Base-by-base conservation (phyloP, 176 grass and related monocot genomes). In the Carex littledalei region DNA sequence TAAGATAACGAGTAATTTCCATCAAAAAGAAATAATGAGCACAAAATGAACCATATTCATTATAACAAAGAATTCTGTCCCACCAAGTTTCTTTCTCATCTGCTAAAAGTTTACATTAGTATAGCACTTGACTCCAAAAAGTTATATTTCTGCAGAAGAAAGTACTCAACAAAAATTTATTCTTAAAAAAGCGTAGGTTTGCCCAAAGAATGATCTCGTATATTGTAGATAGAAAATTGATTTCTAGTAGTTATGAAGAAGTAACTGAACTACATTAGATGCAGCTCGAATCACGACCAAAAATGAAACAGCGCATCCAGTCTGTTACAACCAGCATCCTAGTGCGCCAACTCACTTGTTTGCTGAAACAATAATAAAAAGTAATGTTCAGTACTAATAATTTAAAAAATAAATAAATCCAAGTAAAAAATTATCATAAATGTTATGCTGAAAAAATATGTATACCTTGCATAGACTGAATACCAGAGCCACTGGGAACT, bases 401-500 rank as follows among this genome's bases (percentile, higher is more conserved):
- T 61, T 88, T 35, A 86, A 22, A 82, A 31, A 57, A 61, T 6
- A 3, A n/a, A 57, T 31, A 77, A 66, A 56, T 65, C 47, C 47
- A 60, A 41, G n/a, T 65, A 65, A 18, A 4, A 86, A 73, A 63
- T 72, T 26, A 54, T 67, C 21, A 54, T 15, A 26, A 26, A 67
- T 67, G 20, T 66, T 67, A 26, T 67, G 21, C 53, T 59, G 62
- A 10, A 83, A 57, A 17, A 68, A 81, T 89, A 86, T 65, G 34
- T 81, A 81, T 88, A 95, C 93, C 91, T 98, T 29, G 95, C 95
- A 0, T 98, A 95, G 18, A 98, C 88, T 0, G 95, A 98, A 54
- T 98, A 95, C 95, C 95, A 98, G 83, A 98, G 93, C 95, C 95
- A 98, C 88, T 95, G 95, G 56, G 41, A 21, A 84, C 95, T 98